A percentile compares a stretch with the other conserved stretches of the same genome.
phyloP scores from a whole-genome alignment of 2,329 filamentous ascomycete species.

The Ceratocystis diversiconidia region DNA sequence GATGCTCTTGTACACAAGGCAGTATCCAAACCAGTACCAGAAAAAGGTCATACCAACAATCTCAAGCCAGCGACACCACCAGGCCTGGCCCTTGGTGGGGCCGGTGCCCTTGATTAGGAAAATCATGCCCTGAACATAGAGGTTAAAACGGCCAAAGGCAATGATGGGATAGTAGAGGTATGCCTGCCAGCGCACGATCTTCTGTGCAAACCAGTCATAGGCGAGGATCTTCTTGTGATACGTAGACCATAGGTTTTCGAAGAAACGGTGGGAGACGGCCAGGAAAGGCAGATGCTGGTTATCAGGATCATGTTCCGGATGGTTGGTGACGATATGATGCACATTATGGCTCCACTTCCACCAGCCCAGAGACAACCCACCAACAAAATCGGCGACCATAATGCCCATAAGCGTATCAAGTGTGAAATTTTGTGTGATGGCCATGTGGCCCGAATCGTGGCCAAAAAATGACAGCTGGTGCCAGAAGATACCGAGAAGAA shows the following conservation, averaged over 20 bases:
- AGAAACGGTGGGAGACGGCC: conserved; percentile 68
- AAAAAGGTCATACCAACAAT: conserved; percentile 63
- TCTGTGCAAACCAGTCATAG: conserved; percentile 59
- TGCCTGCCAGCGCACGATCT: conserved; percentile 59
- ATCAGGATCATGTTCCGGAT: conserved; percentile 88
- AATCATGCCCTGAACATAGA: conserved; percentile 69
- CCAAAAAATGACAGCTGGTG: conserved; percentile 89
- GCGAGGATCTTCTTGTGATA: conserved; percentile 73
- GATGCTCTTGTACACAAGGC: conserved; percentile 58
- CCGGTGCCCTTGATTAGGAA: conserved; percentile 58
- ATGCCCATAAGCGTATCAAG: conserved; percentile 77
- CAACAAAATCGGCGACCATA: conserved; percentile 75
- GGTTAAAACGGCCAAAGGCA: conserved; percentile 70
- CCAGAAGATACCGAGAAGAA: conserved; percentile 74
- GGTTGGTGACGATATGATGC: conserved; percentile 91
- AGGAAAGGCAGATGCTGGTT: conserved; percentile 87
- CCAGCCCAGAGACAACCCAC: conserved; percentile 84
- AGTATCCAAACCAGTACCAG: conserved; percentile 77
- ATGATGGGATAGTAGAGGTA: conserved; percentile 76
- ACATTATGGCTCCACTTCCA: conserved; percentile 97
- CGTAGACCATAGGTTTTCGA: conserved; percentile 57
- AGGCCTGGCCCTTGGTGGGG: conserved; percentile 59
- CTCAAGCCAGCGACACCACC: conserved; percentile 77
- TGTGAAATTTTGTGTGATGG: conserved; percentile 83
- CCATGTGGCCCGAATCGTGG: conserved; percentile 94